Evolutionary conservation across 176 grass and related monocot species (phyloP).

Genomic region (Rhynchospora pubera): DNA sequence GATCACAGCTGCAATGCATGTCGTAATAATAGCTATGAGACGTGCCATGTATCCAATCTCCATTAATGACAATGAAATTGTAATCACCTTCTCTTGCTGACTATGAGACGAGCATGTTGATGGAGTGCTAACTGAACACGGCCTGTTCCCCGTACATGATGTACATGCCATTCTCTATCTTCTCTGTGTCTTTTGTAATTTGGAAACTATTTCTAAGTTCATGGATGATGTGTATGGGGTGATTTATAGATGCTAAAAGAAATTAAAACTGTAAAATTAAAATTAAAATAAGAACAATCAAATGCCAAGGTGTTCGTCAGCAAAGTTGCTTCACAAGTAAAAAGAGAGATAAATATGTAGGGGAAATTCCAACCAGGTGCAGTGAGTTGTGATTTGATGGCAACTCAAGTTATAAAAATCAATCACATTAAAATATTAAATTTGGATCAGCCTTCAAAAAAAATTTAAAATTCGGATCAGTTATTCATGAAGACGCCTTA

Average conservation of each 20-base stretch:
- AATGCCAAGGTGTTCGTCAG: neutral
- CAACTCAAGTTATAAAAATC: neutral
- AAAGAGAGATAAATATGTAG: neutral
- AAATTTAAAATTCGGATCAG: too few relatives aligned
- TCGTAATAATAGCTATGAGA: neutral
- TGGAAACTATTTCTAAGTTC: neutral
- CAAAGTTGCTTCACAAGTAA: too few relatives aligned
- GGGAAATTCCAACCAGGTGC: neutral
- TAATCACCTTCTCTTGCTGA: neutral
- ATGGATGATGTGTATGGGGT: neutral
- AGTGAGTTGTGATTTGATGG: neutral
- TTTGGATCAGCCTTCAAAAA: neutral
- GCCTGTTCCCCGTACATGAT: neutral
- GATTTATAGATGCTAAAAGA: neutral
- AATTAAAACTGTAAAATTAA: neutral
- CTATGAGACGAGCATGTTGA: neutral
- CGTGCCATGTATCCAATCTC: neutral
- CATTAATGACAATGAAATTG: neutral
- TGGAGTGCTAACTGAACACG: neutral
- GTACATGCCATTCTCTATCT: neutral
- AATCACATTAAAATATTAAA: neutral
- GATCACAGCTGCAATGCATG: neutral
- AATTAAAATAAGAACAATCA: neutral
- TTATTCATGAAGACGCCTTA: too few relatives aligned
- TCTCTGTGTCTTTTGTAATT: neutral